These are phyloP conservation scores for Nelumbo lutea DNA, from an alignment of 164 flowering plant species.

Conservation along the genomic window DNA sequence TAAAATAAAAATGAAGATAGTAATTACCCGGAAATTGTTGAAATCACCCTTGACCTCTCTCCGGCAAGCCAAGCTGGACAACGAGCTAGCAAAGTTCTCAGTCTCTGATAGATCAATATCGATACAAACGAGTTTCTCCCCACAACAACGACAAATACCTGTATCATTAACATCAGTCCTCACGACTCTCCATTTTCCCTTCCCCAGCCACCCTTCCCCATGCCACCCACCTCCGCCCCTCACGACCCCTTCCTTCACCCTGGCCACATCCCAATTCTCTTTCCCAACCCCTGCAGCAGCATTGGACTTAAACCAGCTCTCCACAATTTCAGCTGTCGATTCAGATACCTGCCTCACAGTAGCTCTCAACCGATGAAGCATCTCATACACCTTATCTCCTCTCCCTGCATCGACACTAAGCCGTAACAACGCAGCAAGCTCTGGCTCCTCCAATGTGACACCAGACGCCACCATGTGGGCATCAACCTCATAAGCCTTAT, in stretches of 20 bases:
- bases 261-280: constrained; percentile 50
- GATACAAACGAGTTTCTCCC: constrained; percentile 76
- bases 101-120: constrained; percentile 92
- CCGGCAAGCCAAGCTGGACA: constrained; percentile 57
- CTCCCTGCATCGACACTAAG: constrained; percentile 42
- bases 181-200: constrained; percentile 72
- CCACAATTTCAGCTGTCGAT: constrained; percentile 49
- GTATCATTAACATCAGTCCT: constrained; percentile 53
- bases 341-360: constrained; percentile 76
- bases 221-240: constrained; percentile 87
- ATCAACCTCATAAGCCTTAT: constrained; percentile 61
- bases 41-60: constrained; percentile 57
- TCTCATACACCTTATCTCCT: constrained; percentile 69
- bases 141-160: constrained; percentile 68
- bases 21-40: constrained; percentile 51
- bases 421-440: constrained; percentile 63
- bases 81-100: constrained; percentile 63
- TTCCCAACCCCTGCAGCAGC: constrained; percentile 51
- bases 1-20: background rate
- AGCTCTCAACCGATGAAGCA: constrained; percentile 65
- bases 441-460: constrained; percentile 70
- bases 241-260: constrained; percentile 56
- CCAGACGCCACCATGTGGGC: constrained; percentile 63
- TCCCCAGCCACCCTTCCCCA: constrained; percentile 43
- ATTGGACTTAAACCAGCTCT: constrained; percentile 66